phyloP scores from a whole-genome alignment of 2,329 filamentous ascomycete species.

The Cladosporium sphaerospermum region DNA sequence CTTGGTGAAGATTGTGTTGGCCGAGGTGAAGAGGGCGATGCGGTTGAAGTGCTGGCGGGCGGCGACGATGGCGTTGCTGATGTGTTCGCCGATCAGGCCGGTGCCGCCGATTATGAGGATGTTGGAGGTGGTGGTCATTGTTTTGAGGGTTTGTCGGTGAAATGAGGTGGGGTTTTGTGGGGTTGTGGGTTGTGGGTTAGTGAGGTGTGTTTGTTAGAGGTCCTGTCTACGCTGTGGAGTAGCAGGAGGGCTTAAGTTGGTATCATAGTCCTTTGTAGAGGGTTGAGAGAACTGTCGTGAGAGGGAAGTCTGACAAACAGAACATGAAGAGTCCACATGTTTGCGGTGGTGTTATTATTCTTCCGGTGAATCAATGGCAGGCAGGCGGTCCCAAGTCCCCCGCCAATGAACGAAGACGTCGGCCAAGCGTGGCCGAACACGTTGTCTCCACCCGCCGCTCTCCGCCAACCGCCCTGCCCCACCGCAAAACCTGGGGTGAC shows the following conservation, averaged over 20 bases:
- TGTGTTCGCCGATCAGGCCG: slow-evolving; percentile 47
- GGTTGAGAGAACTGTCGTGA: no score
- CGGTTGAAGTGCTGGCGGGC: slow-evolving; percentile 42
- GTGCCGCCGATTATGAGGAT: slow-evolving; percentile 51
- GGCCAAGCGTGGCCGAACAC: not conserved
- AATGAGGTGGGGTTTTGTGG: not conserved
- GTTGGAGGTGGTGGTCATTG: slow-evolving; percentile 17
- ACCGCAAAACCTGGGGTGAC: no score
- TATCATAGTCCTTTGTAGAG: no score
- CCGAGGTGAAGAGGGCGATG: slow-evolving; percentile 53
- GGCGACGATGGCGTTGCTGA: slow-evolving; percentile 44
- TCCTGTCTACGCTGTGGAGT: not conserved
- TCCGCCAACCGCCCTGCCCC: not conserved
- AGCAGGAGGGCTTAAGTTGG: not conserved
- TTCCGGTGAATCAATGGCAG: not conserved
- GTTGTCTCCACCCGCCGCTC: not conserved
- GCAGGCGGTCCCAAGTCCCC: not conserved
- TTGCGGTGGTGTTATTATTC: no score
- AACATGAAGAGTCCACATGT: no score
- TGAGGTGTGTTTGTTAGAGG: not conserved
- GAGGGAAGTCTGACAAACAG: no score
- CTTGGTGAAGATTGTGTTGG: slow-evolving; percentile 47
- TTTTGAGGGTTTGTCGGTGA: not conserved
- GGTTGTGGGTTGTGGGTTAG: not conserved
- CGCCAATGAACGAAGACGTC: slow-evolving; percentile 1